phyloP scores from a whole-genome alignment of 306 rosid genomes.

The Purshia tridentata region DNA sequence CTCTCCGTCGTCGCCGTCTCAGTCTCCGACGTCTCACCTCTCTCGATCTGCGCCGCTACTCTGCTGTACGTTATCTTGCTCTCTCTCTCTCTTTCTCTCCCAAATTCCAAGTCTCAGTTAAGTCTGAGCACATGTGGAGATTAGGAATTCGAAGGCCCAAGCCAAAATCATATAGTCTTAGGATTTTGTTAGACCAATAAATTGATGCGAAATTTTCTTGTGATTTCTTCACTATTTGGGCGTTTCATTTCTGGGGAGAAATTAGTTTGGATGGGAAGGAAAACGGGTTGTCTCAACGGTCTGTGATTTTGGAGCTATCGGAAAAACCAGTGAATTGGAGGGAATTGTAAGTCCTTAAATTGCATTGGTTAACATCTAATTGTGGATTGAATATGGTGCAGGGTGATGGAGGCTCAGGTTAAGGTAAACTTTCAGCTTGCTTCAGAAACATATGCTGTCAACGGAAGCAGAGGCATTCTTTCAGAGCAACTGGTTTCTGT shows the following conservation, averaged over 20 bases:
- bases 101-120: too few species aligned
- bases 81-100: too few species aligned
- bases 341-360: too few species aligned
- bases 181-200: neutral
- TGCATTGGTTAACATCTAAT: neutral
- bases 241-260: neutral
- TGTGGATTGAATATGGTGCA: slow-evolving; percentile 18
- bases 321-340: too few species aligned
- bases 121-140: too few species aligned
- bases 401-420: slow-evolving; percentile 51
- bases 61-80: too few species aligned
- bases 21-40: too few species aligned
- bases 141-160: too few species aligned
- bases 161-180: neutral
- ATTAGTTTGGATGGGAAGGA: neutral
- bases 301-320: too few species aligned
- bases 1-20: too few species aligned
- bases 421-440: slow-evolving; percentile 54
- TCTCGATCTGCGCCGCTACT: too few species aligned
- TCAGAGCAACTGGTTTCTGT: slow-evolving; percentile 69
- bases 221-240: neutral
- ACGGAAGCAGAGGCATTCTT: slow-evolving; percentile 40
- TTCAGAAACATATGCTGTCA: slow-evolving; percentile 50
- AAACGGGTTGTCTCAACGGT: too few species aligned
- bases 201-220: neutral